A percentile compares a stretch with the other conserved stretches of the same genome.
These are phyloP conservation scores for Parvularia atlantis DNA, from an alignment of 78 protist species.

Conservation along the genomic window DNA sequence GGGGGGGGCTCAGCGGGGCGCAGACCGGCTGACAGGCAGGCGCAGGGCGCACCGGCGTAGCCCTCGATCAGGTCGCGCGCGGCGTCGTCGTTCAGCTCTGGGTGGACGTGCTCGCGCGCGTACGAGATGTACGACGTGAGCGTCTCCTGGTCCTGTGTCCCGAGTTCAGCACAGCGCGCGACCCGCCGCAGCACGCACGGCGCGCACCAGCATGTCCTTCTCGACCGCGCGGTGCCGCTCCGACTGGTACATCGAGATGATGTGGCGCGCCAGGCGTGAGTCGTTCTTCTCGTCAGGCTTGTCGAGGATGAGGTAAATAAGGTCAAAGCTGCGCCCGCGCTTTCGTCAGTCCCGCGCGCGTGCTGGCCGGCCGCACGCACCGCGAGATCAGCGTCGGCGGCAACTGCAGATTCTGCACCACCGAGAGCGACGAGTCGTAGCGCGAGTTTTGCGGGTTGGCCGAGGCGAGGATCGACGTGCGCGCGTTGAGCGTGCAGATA, in stretches of 20 bases:
- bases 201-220: neutral
- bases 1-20: too few species aligned
- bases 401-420: conserved; percentile 92
- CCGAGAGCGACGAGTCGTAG: conserved; percentile 78
- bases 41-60: conserved; percentile 50
- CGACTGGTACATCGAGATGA: conserved; percentile 30
- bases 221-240: neutral
- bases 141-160: neutral
- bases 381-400: conserved; percentile 92
- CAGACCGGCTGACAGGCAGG: too few species aligned
- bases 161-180: too few species aligned
- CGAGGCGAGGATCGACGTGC: conserved; percentile 96
- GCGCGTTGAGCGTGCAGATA: conserved; percentile 90
- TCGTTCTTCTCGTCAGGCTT: conserved; percentile 72
- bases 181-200: too few species aligned
- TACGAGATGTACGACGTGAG: conserved; percentile 74
- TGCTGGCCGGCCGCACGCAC: neutral
- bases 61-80: conserved; percentile 37
- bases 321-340: conserved; percentile 69
- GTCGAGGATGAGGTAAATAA: conserved; percentile 92
- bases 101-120: conserved; percentile 61
- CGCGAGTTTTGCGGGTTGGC: conserved; percentile 94
- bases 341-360: too few species aligned
- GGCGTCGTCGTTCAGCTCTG: conserved; percentile 80
- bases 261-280: conserved; percentile 76